Conservation (phyloP, 495 filamentous ascomycete genomes). For the Acidomyces sp. region DNA sequence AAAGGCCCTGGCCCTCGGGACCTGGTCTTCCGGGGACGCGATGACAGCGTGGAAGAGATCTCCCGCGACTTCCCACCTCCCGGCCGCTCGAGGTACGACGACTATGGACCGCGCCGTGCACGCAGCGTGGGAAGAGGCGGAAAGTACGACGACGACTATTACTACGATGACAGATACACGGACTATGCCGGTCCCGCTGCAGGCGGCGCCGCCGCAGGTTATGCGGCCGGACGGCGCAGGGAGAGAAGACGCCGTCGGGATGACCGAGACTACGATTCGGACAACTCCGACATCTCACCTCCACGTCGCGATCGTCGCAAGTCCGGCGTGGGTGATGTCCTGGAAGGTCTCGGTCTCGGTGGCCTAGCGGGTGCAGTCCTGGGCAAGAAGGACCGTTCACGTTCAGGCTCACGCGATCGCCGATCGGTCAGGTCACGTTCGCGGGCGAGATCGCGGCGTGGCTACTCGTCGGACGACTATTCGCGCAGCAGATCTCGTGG, state of each 20-base stretch:
- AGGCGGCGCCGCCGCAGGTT: conserved; percentile 21
- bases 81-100: conserved; percentile 21
- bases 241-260: conserved; percentile 17
- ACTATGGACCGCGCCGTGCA: conserved; percentile 22
- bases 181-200: conserved; percentile 16
- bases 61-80: conserved; percentile 32
- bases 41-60: conserved; percentile 34
- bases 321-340: conserved; percentile 27
- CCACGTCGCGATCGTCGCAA: conserved; percentile 28
- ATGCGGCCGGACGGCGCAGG: conserved; percentile 18
- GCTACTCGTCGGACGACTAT: conserved; percentile 7
- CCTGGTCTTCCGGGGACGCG: conserved; percentile 30
- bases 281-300: conserved; percentile 25
- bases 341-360: conserved; percentile 30
- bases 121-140: conserved; percentile 22
- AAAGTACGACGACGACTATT: conserved; percentile 24
- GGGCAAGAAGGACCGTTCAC: conserved; percentile 20
- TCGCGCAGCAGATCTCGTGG: conserved; percentile 34
- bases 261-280: conserved; percentile 21
- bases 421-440: conserved; percentile 37
- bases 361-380: conserved; percentile 28
- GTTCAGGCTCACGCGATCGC: conserved; percentile 10
- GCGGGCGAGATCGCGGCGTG: conserved; percentile 6
- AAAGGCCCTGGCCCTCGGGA: conserved; percentile 26
- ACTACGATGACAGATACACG: conserved; percentile 23